Base-by-base conservation (phyloP, 345 rosid genomes). In the Syzygium aqueum region DNA sequence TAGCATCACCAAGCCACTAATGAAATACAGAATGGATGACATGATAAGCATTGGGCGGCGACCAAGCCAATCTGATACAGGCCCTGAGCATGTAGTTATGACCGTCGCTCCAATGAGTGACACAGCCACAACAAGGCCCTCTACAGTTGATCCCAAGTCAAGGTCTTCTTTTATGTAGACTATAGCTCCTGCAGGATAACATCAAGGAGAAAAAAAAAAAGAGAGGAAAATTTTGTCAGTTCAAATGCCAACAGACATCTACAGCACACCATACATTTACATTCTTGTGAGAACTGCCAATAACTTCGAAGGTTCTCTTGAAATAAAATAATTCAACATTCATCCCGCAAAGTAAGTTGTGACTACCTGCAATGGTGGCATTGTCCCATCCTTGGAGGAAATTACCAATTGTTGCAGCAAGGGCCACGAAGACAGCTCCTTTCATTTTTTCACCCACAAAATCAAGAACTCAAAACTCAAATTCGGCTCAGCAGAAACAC, bases 331-430 rank as follows among this genome's bases (percentile, higher is more conserved):
- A 73, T 19, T 40, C 27, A 73, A 73, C 80, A 73, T 37, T 33
- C 49, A 73, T 33, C 85, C 53, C 27, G 86, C 88, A 87, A 92
- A 73, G 22, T 73, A 19, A 73, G 7, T 11, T 19, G 46, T 37
- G 49, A 59, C 23, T 59, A 97, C 99, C 99, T 86, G 99, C 99
- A 92, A 97, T 97, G 43, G 99, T 96, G 86, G 99, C 99, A 92
- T 96, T 97, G 93, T 97, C 99, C 99, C 99, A 97, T 93, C 99
- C 99, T 91, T 96, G 99, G 86, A 97, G 93, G 92, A 97, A 96
- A 94, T 96, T 97, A 85, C 99, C 99, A 85, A 97, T 86, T 25
- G 98, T 89, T 53, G 99, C 99, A 54, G 94, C 96, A 91, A 97
- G 93, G 90, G 99, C 99, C 85, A 96, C 99, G 85, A 95, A 86